phyloP scores from a whole-genome alignment of 495 filamentous ascomycete genomes.

The Xanthoparmelia taractica region DNA sequence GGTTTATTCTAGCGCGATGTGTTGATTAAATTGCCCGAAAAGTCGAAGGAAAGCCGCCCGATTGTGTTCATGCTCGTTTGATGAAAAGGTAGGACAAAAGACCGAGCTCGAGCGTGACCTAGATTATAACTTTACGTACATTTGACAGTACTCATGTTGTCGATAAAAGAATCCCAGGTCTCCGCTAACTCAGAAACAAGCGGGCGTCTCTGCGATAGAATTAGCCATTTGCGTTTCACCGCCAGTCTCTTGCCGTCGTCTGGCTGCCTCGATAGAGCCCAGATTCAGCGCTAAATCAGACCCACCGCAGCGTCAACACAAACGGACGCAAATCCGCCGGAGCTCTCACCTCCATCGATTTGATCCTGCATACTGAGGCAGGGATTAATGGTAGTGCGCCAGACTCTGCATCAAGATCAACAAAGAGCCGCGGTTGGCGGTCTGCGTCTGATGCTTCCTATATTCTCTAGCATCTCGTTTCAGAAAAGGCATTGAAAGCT shows the following conservation, averaged over 20 bases:
- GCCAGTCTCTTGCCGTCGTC: conserved; percentile 16
- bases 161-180: background rate
- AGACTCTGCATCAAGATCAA: conserved; percentile 12
- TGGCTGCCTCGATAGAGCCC: conserved; percentile 13
- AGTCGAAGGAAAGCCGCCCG: conserved; percentile 5
- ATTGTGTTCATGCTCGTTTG: background rate
- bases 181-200: background rate
- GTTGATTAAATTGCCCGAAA: conserved; percentile 12
- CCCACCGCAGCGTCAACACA: conserved; percentile 7
- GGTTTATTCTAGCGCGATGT: conserved; percentile 10
- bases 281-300: conserved; percentile 16
- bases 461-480: background rate
- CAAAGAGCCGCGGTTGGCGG: conserved; percentile 23
- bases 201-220: conserved; percentile 3
- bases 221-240: conserved; percentile 18
- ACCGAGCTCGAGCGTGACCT: background rate
- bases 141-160: background rate
- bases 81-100: background rate
- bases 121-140: background rate
- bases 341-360: conserved; percentile 10
- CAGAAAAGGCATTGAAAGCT: conserved; percentile 6
- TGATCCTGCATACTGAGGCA: conserved; percentile 11
- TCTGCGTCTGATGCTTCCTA: conserved; percentile 15
- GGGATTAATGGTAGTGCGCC: conserved; percentile 5
- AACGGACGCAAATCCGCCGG: conserved; percentile 12